Evolutionary conservation across 2,329 filamentous ascomycete genomes (phyloP), one percentile per base, ranked within the genome.

Genomic region (Chrysoporthe cubensis): DNA sequence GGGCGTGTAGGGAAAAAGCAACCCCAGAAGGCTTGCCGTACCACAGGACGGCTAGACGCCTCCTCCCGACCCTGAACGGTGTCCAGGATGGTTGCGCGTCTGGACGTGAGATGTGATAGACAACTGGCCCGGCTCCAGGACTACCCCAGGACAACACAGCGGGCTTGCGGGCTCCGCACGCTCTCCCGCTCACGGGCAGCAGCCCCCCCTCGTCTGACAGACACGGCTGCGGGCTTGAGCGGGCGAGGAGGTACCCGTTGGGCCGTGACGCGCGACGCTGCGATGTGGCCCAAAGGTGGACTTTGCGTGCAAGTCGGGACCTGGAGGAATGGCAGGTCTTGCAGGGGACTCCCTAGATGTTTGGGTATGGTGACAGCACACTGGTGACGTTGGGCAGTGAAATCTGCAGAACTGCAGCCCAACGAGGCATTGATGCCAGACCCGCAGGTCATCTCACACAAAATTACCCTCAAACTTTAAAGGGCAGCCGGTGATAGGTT

Each of bases 381-480:
- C 54, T 59, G 65, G 68, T 62, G 58, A 68, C 66, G 60, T 70
- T 68, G 65, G 68, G 68, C 65, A 68, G 66, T 40, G 58, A 65
- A 70, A 70, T 60, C 59, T 68, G 68, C 61, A 58, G 61, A 60
- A 63, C 58, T 58, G 68, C 62, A 68, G 68, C 68, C 68, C 66
- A 70, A 70, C 68, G 52, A 69, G 66, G 68, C 68, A 70, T 70
- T 70, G 68, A 70, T 70, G 68, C 68, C 68, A 70, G 66, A 70
- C 67, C 64, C 58, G 61, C 60, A 65, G 44, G 58, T 62, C 62
- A 66, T 70, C 68, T 70, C 65, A 68, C 62, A 67, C 60, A 34
- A 54, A 21, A 61, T 44, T 64, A 50, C 43, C 58, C 50, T 52
- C 57, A 46, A 58, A 56, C 43, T 63, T 59, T 60, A 67, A 67